Base-by-base conservation (phyloP, 495 filamentous ascomycete genomes). In the Talaromyces nanjingensis region DNA sequence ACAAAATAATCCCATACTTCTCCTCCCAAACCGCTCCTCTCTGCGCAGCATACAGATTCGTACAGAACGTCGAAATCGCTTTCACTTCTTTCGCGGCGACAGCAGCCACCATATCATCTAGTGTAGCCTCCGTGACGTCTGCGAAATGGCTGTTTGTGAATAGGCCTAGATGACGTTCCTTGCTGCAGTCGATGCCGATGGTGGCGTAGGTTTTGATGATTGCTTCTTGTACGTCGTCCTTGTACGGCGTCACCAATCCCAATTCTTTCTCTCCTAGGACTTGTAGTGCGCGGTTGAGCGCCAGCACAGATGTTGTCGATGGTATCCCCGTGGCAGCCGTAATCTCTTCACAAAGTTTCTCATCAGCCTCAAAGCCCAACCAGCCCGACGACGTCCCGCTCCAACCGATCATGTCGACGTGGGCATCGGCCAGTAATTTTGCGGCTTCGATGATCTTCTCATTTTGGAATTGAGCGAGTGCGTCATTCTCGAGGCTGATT, bases 321-420 rank as follows among this genome's bases (percentile, higher is more conserved):
- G 59, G 59, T 9, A 60, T 59, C 4, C 59, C 59, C 22, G 59
- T 60, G 9, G 59, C 59, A 20, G 59, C 59, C 2, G 59, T 60
- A 42, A 60, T 60, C 33, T 33, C 59, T 29, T 45, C 59, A 29
- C 59, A 60, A 0, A 60, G 39, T n/a, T 22, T 24, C 22, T 60
- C 59, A 34, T 60, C 59, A 7, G 59, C 59, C 20, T 47, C 33
- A 45, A 60, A 60, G 7, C 59, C 59, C 4, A 60, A 5, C 59
- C 59, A 60, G 22, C 59, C 59, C 6, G 59, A 60, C 22, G 59
- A 60, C 22, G 59, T 60, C 7, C 59, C 59, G 24, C 59, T 60
- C 59, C 59, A 60, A 18, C 59, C 59, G 59, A 60, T 60, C 59
- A 60, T 47, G 59, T 60, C 59, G 9, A 60, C 59, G 37, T 60